Percentiles rank a stretch among this genome's conserved stretches.
Conservation (phyloP, 2,329 filamentous ascomycete species). For the Tolypocladium amazonense region DNA sequence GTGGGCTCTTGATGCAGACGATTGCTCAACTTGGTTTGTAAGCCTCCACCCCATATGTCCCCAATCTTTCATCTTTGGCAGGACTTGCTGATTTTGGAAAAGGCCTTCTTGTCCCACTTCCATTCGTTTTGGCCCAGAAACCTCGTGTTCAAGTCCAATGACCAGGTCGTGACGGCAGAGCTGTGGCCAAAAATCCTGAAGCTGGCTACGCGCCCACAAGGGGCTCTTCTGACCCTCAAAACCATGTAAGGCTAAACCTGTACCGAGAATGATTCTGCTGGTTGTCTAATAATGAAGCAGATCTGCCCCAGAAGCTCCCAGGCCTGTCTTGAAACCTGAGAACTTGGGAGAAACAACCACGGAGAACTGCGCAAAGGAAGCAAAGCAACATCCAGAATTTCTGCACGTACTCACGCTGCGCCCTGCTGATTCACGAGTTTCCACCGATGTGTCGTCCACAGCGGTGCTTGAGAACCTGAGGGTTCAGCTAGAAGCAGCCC, state of each 20-base stretch:
- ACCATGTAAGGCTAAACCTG: constrained; percentile 5
- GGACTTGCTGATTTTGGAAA: constrained; percentile 4
- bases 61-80: not conserved
- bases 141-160: constrained; percentile 24
- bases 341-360: not conserved
- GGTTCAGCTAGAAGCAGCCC: constrained; percentile 12
- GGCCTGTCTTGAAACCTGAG: constrained; percentile 1
- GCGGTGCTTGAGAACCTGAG: constrained; percentile 7
- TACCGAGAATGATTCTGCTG: not conserved
- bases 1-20: constrained; percentile 26
- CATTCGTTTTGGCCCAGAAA: constrained; percentile 29
- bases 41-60: constrained; percentile 6
- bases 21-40: constrained; percentile 36
- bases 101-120: constrained; percentile 31
- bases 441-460: not conserved
- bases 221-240: constrained; percentile 14
- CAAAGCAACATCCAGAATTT: not conserved
- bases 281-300: not conserved
- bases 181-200: constrained; percentile 20
- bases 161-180: constrained; percentile 13
- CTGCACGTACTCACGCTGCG: constrained; percentile 13
- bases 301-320: not conserved
- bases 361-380: not conserved
- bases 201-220: constrained; percentile 10
- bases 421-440: constrained; percentile 1